Percentiles rank a stretch among this genome's conserved stretches.
Evolutionary conservation across 257 asterid species (phyloP).

Genomic region (Lycium barbarum): DNA sequence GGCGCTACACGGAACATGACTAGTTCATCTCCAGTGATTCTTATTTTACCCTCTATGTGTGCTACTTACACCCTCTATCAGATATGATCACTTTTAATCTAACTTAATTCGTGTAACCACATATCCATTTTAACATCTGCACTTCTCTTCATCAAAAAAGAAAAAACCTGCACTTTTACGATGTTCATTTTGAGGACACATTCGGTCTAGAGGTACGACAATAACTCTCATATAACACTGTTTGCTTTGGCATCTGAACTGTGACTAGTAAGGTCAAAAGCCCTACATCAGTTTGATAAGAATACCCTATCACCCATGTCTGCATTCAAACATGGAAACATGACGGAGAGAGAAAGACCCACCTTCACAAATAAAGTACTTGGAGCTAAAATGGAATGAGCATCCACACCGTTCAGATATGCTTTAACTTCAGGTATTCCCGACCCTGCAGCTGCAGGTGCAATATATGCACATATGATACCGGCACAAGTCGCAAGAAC

Average conservation of each 20-base stretch:
- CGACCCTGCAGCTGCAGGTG: slow-evolving; percentile 99
- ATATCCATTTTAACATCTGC: not conserved
- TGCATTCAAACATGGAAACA: slow-evolving; percentile 6
- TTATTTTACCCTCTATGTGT: not conserved
- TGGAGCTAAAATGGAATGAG: slow-evolving; percentile 96
- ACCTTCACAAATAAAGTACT: slow-evolving; percentile 96
- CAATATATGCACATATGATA: slow-evolving; percentile 74
- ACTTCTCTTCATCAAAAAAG: not conserved
- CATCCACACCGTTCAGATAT: slow-evolving; percentile 92
- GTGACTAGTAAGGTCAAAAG: slow-evolving; percentile 9
- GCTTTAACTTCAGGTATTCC: slow-evolving; percentile 99
- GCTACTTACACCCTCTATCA: not conserved
- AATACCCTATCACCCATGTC: not conserved
- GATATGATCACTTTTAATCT: not conserved
- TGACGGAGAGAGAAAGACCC: slow-evolving; percentile 11
- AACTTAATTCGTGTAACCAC: not conserved
- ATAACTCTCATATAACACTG: not conserved
- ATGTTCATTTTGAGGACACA: not conserved
- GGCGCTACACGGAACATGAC: not conserved
- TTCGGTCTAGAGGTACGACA: not conserved
- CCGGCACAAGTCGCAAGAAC: slow-evolving; percentile 76
- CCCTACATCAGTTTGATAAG: slow-evolving; percentile 3
- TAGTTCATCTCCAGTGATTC: not conserved
- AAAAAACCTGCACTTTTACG: not conserved
- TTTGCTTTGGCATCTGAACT: not conserved